Evolutionary conservation across 1,139 yeast species (phyloP).

Genomic region (Tardiomyces depauwii): DNA sequence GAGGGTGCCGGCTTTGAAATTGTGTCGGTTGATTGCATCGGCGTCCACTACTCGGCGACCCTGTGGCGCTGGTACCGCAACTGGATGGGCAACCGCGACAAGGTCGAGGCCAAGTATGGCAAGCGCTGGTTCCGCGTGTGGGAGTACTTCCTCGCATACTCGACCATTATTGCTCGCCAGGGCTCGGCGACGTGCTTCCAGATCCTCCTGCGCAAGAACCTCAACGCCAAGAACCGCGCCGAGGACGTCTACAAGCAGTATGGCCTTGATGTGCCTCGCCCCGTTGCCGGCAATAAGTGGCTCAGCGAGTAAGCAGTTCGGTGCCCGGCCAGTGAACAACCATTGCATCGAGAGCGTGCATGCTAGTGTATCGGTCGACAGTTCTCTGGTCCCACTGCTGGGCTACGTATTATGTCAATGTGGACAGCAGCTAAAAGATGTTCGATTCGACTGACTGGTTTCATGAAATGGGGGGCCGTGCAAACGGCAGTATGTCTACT

Average conservation of each 20-base stretch:
- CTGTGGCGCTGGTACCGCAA: conserved; percentile 93
- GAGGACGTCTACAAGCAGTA: conserved; percentile 71
- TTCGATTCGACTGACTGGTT: too few relatives aligned
- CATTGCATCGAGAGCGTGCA: neutral
- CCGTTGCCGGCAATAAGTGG: conserved; percentile 40
- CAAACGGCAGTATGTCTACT: too few relatives aligned
- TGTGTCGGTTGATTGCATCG: conserved; percentile 75
- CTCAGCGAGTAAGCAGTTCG: conserved; percentile 27
- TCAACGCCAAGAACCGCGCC: conserved; percentile 74
- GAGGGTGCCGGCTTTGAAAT: conserved; percentile 84
- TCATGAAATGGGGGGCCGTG: too few relatives aligned
- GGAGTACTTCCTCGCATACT: conserved; percentile 80
- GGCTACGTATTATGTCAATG: too few relatives aligned
- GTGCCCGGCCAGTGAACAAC: too few relatives aligned
- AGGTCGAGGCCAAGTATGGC: conserved; percentile 73
- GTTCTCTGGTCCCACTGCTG: too few relatives aligned
- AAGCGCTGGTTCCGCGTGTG: conserved; percentile 86
- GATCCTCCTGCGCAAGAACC: conserved; percentile 80
- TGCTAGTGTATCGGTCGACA: too few relatives aligned
- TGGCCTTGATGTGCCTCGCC: conserved; percentile 61
- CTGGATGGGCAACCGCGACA: conserved; percentile 80
- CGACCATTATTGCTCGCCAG: conserved; percentile 80
- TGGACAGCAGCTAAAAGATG: too few relatives aligned
- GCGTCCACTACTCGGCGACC: conserved; percentile 88
- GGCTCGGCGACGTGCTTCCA: conserved; percentile 92